Evolutionary conservation across 768 basidiomycete genomes (phyloP).

Genomic region (Mycena indigotica): DNA sequence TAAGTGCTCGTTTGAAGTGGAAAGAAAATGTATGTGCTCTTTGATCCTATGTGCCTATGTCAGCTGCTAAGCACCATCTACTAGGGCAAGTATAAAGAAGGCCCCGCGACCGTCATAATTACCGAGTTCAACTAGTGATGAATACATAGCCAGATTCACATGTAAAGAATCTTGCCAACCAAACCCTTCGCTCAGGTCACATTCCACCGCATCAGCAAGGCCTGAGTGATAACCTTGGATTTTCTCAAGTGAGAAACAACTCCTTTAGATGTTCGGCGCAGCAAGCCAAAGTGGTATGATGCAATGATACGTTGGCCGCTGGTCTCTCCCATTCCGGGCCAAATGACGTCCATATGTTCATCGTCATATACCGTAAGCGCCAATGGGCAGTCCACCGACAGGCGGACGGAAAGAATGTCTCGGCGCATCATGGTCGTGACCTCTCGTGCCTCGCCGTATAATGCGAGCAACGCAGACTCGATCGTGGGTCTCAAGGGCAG

Average conservation of each 20-base stretch:
- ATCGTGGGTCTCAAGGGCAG: background rate
- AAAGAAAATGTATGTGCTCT: background rate
- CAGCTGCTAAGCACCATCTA: background rate
- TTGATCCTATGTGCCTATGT: background rate
- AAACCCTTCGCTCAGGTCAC: too few relatives aligned
- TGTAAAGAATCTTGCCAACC: too few relatives aligned
- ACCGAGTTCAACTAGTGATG: background rate
- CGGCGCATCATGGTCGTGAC: background rate
- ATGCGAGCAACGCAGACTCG: background rate
- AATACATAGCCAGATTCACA: too few relatives aligned
- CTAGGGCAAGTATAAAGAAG: background rate
- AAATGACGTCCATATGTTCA: background rate
- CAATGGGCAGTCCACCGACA: background rate
- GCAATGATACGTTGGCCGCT: background rate
- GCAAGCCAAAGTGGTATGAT: background rate
- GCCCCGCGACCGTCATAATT: background rate
- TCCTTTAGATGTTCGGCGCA: background rate
- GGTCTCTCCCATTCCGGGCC: background rate
- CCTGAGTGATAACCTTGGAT: background rate
- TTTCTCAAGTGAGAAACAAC: background rate
- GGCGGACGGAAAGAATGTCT: background rate
- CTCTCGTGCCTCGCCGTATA: background rate
- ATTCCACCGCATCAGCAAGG: too few relatives aligned
- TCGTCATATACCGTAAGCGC: background rate
- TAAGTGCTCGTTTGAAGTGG: background rate